Conservation (phyloP, 352 stramenopile species). For the Phytophthora quininea region DNA sequence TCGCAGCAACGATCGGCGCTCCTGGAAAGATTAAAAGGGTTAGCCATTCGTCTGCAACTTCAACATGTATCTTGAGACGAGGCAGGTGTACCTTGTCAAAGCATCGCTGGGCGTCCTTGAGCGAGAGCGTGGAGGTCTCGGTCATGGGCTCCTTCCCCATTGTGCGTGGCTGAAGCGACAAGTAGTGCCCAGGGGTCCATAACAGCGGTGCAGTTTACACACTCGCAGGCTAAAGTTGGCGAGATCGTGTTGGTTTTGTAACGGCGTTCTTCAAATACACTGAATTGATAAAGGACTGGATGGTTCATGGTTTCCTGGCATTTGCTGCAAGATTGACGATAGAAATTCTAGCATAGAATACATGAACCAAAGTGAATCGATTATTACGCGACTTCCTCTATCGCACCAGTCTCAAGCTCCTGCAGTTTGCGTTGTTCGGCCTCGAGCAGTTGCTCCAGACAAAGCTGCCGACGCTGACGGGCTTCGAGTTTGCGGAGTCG, state of each 20-base stretch:
- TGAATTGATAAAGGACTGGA: too few species aligned
- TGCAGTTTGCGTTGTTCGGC: slow-evolving; percentile 63
- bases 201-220: slow-evolving; percentile 16
- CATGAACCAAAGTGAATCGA: too few species aligned
- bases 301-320: too few species aligned
- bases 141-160: slow-evolving; percentile 30
- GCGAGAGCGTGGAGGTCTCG: slow-evolving; percentile 49
- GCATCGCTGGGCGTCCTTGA: slow-evolving; percentile 77
- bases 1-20: slow-evolving; percentile 66
- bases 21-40: slow-evolving; percentile 35
- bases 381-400: slow-evolving; percentile 54
- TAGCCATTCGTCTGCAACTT: slow-evolving; percentile 30
- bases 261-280: not conserved
- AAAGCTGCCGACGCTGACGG: slow-evolving; percentile 54
- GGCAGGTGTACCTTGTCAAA: slow-evolving; percentile 66
- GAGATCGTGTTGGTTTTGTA: slow-evolving; percentile 1
- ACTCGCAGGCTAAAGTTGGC: slow-evolving; percentile 19
- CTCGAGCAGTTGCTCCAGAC: slow-evolving; percentile 61
- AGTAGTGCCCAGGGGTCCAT: slow-evolving; percentile 2
- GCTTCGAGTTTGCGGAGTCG: slow-evolving; percentile 59
- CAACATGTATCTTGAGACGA: slow-evolving; percentile 15
- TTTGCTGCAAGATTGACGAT: too few species aligned
- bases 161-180: slow-evolving; percentile 12
- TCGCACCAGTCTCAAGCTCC: not conserved
- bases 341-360: too few species aligned